phyloP scores from a whole-genome alignment of 2,329 filamentous ascomycete species.

The Pseudocercospora vitis region DNA sequence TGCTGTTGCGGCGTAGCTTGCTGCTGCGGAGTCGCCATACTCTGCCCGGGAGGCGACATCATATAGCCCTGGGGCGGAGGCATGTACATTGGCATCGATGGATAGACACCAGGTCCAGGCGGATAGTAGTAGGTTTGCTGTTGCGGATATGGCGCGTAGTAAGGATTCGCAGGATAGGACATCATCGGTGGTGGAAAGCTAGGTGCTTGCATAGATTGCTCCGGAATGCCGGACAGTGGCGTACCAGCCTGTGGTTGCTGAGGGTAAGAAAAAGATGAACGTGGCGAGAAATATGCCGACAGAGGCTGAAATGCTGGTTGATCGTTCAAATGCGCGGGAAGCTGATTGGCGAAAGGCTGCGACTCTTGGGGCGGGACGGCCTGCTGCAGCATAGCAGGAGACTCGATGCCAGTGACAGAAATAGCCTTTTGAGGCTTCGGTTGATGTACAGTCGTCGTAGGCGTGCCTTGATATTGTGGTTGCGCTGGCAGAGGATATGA shows the following conservation, averaged over 20 bases:
- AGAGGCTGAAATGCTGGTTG: slow-evolving; percentile 52
- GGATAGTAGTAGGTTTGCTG: slow-evolving; percentile 62
- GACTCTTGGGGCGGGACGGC: slow-evolving; percentile 56
- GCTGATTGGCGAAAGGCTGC: slow-evolving; percentile 90
- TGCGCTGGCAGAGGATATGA: slow-evolving; percentile 56
- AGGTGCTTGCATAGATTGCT: slow-evolving; percentile 85
- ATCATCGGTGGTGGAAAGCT: slow-evolving; percentile 73
- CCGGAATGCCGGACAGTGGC: slow-evolving; percentile 86
- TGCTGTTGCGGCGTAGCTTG: slow-evolving; percentile 27
- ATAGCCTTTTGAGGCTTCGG: slow-evolving; percentile 92
- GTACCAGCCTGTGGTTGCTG: slow-evolving; percentile 73
- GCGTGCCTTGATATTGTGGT: slow-evolving; percentile 60
- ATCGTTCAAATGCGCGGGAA: slow-evolving; percentile 71
- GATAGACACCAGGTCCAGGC: slow-evolving; percentile 36
- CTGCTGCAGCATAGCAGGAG: slow-evolving; percentile 66
- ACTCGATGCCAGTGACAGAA: slow-evolving; percentile 89
- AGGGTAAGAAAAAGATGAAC: slow-evolving; percentile 55
- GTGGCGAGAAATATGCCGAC: slow-evolving; percentile 52
- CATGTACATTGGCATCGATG: slow-evolving; percentile 36
- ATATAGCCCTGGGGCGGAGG: slow-evolving; percentile 34
- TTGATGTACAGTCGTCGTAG: slow-evolving; percentile 79
- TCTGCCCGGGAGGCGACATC: slow-evolving; percentile 41
- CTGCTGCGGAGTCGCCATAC: slow-evolving; percentile 18
- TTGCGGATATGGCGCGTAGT: slow-evolving; percentile 58
- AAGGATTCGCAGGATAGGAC: slow-evolving; percentile 57